Evolutionary conservation across 768 basidiomycete species (phyloP).

Genomic region (Leccinum olivaceopallidum): DNA sequence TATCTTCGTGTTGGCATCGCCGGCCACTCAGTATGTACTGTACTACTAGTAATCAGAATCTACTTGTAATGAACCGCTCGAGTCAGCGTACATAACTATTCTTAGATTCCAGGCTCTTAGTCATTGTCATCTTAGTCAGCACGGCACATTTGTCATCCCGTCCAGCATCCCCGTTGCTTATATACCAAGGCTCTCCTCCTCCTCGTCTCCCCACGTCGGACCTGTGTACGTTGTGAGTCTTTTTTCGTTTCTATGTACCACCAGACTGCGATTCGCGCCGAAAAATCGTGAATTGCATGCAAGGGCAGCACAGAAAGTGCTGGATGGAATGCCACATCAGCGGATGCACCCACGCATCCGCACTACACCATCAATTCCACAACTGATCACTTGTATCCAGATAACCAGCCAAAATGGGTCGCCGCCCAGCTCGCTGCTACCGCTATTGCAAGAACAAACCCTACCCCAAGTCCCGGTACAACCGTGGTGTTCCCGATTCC

Average conservation of each 20-base stretch:
- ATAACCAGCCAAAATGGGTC: constrained; percentile 66
- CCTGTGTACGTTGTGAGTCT: background rate
- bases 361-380: background rate
- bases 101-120: background rate
- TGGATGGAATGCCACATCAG: background rate
- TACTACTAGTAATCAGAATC: too few species aligned
- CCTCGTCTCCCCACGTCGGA: background rate
- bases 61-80: too few species aligned
- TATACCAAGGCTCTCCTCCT: background rate
- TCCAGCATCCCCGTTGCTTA: background rate
- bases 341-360: background rate
- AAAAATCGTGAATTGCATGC: background rate
- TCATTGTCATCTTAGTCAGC: background rate
- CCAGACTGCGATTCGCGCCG: background rate
- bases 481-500: constrained; percentile 97
- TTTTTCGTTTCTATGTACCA: background rate
- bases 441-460: constrained; percentile 99
- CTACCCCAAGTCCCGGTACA: constrained; percentile 93
- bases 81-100: too few species aligned
- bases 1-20: too few species aligned
- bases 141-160: background rate
- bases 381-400: constrained; percentile 15
- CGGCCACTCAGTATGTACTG: too few species aligned
- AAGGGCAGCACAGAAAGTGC: background rate
- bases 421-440: constrained; percentile 97